phyloP scores from a whole-genome alignment of 1,284 basidiomycete genomes.

The Irpex rosettiformis region DNA sequence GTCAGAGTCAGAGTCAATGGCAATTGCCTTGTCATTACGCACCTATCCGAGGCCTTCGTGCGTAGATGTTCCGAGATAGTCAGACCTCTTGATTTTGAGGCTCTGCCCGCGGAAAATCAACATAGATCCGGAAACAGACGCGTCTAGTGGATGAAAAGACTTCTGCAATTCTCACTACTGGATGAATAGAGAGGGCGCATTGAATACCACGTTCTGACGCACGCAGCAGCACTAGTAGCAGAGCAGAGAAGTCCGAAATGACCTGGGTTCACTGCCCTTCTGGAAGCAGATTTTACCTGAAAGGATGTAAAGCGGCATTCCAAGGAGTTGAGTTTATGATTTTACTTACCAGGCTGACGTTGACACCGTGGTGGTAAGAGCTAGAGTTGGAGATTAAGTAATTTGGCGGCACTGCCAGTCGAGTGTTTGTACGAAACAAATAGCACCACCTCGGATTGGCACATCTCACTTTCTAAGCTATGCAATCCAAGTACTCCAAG shows the following conservation, averaged over 20 bases:
- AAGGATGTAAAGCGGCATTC: constrained; percentile 10
- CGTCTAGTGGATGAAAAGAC: neutral
- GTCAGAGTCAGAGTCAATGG: neutral
- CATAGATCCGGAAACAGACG: neutral
- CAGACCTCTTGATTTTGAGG: neutral
- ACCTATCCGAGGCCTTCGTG: neutral
- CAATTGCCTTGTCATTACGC: neutral
- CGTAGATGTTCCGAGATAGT: neutral
- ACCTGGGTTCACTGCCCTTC: constrained; percentile 3
- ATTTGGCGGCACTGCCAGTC: neutral
- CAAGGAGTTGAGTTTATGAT: neutral
- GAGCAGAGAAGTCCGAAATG: constrained; percentile 3
- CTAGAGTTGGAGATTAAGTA: constrained; percentile 1
- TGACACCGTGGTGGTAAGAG: neutral
- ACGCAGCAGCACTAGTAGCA: neutral
- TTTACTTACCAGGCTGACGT: constrained; percentile 1
- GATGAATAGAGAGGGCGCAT: neutral
- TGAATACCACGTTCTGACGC: constrained; percentile 7
- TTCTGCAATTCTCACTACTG: neutral
- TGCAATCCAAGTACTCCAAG: neutral
- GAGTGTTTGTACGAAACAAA: constrained; percentile 5
- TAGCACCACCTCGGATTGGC: neutral
- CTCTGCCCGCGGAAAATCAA: neutral
- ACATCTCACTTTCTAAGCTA: constrained; percentile 1
- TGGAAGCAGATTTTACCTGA: constrained; percentile 6